Percentiles rank a stretch among this genome's conserved stretches.
These are phyloP conservation scores for Zygnema circumcarinatum DNA, from an alignment of 139 green algal genomes.

Conservation along the genomic window DNA sequence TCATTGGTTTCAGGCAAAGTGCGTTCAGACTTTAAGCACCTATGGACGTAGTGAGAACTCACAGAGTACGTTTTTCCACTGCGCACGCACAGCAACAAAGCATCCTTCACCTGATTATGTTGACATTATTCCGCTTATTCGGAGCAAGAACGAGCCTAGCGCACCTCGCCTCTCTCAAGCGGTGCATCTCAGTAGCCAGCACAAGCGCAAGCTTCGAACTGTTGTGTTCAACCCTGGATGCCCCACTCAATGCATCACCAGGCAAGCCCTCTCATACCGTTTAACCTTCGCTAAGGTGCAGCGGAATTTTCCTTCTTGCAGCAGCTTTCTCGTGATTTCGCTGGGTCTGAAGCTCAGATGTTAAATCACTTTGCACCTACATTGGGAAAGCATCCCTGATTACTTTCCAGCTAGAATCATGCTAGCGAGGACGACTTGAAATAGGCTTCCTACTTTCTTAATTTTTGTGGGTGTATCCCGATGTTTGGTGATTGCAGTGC, in stretches of 20 bases:
- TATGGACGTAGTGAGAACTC: too few species aligned
- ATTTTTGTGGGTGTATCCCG: too few species aligned
- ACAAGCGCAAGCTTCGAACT: slow-evolving; percentile 37
- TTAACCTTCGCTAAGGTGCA: neutral
- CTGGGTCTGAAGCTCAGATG: too few species aligned
- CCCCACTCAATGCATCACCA: slow-evolving; percentile 36
- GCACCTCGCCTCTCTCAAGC: neutral
- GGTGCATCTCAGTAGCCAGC: slow-evolving; percentile 25
- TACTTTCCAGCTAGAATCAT: neutral
- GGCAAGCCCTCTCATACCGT: slow-evolving; percentile 8
- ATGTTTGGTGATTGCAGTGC: slow-evolving; percentile 7
- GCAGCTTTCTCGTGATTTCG: neutral
- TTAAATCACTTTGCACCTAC: too few species aligned
- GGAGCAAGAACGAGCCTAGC: neutral
- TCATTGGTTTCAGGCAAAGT: too few species aligned
- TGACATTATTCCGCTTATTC: slow-evolving; percentile 16
- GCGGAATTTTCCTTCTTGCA: neutral
- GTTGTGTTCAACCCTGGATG: slow-evolving; percentile 34
- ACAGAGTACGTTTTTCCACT: neutral
- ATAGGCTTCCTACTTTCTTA: too few species aligned
- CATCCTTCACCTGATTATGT: neutral
- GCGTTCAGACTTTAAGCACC: too few species aligned
- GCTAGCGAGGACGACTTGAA: too few species aligned
- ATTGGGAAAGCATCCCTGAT: too few species aligned
- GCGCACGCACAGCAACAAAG: neutral